These are phyloP conservation scores for Eucalyptus shirleyi DNA, from an alignment of 345 rosid species.

Conservation along the genomic window DNA sequence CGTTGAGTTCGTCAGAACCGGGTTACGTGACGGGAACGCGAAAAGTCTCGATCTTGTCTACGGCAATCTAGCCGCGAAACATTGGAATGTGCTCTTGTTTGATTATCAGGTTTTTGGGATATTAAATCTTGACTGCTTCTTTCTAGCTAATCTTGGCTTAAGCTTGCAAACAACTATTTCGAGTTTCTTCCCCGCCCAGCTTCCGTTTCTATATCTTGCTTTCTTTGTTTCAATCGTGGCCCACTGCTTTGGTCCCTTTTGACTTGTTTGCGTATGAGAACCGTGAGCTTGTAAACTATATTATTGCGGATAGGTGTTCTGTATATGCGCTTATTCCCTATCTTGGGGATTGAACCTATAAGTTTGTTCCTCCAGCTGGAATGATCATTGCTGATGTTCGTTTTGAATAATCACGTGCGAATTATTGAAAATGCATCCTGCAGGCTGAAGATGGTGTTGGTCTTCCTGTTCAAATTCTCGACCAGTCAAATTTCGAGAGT, in stretches of 20 bases:
- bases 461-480: slow-evolving; percentile 80
- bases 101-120: too few relatives aligned
- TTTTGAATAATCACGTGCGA: background rate
- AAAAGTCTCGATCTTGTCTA: background rate
- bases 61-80: too few relatives aligned
- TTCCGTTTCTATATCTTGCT: background rate
- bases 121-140: background rate
- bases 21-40: background rate
- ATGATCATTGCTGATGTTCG: background rate
- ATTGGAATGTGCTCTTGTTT: too few relatives aligned
- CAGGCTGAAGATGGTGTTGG: slow-evolving; percentile 98
- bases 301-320: background rate
- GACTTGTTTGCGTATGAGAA: background rate
- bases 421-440: background rate
- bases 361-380: background rate
- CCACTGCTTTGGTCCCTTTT: background rate
- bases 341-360: background rate
- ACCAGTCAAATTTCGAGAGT: slow-evolving; percentile 50
- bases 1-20: background rate
- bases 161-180: background rate
- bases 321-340: too few relatives aligned
- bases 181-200: background rate
- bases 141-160: background rate
- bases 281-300: background rate
- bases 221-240: background rate